Evolutionary conservation across 2,329 filamentous ascomycete genomes (phyloP), one percentile per base, ranked within the genome.

Genomic region (Epichloe typhina): DNA sequence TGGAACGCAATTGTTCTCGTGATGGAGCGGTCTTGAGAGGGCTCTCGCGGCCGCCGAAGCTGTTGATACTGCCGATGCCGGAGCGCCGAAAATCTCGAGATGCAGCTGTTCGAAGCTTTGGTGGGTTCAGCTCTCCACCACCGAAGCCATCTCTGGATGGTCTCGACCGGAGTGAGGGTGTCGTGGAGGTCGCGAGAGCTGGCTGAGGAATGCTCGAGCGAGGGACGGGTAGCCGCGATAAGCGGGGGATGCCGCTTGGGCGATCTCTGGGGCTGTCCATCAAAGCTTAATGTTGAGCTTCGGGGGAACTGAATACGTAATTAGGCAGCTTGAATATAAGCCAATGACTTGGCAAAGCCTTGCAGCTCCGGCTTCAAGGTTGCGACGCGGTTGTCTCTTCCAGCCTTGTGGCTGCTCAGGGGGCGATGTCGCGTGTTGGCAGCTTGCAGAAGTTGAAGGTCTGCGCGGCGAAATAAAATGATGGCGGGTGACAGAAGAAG

Each of bases 51-150:
- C 54, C 26, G 56, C 53, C 48, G 52, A 56, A 9, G 47, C 56
- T 26, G 57, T 52, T 17, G 55, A 54, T 1, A 52, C 57, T 47
- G 49, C 53, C 57, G 42, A 57, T 51, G 46, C 56, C 57, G 5
- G 61, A 50, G 21, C 61, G 62, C 37, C 72, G 61, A 53, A 64
- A 69, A 52, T 67, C 66, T 50, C 68, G 64, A 3, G 72, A 72
- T 44, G 66, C 49, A n/a, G 68, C 60, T 26, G 66, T 53, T 33
- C 71, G 68, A 12, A 73, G 62, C 50, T 69, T 69, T 15, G 70
- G 68, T 44, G 65, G 67, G 52, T 66, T 66, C 42, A 71, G 55
- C 31, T 68, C 65, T 19, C 58, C 59, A 41, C 50, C 56, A 5
- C 54, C 50, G 7, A 57, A 49, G 19, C 39, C 42, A 23, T 52